Evolutionary conservation across 2,329 filamentous ascomycete species (phyloP).

Genomic region (Akanthomyces dipterigenus): DNA sequence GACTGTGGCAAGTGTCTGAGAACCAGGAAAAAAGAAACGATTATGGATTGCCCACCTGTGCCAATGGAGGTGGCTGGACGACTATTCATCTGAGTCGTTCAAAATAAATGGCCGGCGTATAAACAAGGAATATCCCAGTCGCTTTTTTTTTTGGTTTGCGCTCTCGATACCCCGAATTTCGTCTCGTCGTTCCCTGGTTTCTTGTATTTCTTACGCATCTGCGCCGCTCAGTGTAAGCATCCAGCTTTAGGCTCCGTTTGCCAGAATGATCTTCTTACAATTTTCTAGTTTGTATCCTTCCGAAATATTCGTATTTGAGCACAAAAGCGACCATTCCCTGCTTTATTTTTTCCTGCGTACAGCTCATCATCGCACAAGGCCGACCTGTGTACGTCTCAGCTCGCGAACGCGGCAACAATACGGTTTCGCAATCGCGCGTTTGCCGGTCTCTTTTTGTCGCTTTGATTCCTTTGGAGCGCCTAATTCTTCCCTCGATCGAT

Average conservation of each 20-base stretch:
- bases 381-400: not conserved
- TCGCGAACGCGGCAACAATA: not conserved
- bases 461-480: not conserved
- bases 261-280: not conserved
- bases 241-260: not conserved
- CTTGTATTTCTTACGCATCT: conserved; percentile 3
- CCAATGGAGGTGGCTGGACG: not conserved
- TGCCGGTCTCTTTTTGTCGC: not conserved
- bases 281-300: not conserved
- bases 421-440: not conserved
- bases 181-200: not conserved
- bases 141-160: not conserved
- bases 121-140: conserved; percentile 6
- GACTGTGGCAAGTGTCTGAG: conserved; percentile 11
- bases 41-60: not conserved
- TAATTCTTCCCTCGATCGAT: not conserved
- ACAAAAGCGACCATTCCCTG: not conserved
- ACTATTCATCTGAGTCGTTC: conserved; percentile 1
- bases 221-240: not conserved
- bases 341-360: not conserved
- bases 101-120: conserved; percentile 3
- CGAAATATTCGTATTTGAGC: not conserved
- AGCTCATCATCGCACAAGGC: not conserved
- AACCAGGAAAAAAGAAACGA: conserved; percentile 12
- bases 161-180: not conserved